Conservation (phyloP, 1,284 basidiomycete species). For the Moesziomyces sp. region DNA sequence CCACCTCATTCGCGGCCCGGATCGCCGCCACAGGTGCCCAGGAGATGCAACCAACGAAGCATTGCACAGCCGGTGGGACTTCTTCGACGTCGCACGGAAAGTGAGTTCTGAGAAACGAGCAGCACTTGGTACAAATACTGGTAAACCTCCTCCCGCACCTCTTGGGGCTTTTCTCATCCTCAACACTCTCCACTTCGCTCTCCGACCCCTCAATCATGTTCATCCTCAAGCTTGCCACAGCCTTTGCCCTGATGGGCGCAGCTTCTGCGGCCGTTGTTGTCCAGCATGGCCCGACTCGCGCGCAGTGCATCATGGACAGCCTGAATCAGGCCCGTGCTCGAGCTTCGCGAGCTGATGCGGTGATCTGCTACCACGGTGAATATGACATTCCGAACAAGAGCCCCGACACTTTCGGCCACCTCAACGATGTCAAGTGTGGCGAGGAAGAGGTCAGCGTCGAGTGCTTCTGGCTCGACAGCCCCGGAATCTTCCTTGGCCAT, state of each 20-base stretch:
- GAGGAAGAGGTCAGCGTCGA: not conserved
- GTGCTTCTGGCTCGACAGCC: not conserved
- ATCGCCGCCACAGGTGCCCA: too few species aligned
- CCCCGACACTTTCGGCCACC: not conserved
- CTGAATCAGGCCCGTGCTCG: not conserved
- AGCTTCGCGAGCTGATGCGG: not conserved
- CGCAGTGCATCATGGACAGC: not conserved
- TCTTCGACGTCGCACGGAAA: too few species aligned
- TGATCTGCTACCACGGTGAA: not conserved
- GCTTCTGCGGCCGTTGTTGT: not conserved
- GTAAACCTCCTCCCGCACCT: too few species aligned
- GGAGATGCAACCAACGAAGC: too few species aligned
- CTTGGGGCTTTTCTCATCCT: too few species aligned
- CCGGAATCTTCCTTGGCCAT: not conserved
- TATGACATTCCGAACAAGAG: not conserved
- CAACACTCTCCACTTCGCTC: too few species aligned
- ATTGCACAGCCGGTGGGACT: too few species aligned
- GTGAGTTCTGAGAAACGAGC: too few species aligned
- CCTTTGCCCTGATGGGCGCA: not conserved
- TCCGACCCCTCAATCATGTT: not conserved
- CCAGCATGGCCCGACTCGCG: too few species aligned
- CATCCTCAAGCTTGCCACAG: not conserved
- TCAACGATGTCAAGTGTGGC: not conserved
- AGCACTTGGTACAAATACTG: too few species aligned
- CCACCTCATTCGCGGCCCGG: too few species aligned